Base-by-base conservation (phyloP, 352 stramenopile genomes). In the Phytopythium montanum region DNA sequence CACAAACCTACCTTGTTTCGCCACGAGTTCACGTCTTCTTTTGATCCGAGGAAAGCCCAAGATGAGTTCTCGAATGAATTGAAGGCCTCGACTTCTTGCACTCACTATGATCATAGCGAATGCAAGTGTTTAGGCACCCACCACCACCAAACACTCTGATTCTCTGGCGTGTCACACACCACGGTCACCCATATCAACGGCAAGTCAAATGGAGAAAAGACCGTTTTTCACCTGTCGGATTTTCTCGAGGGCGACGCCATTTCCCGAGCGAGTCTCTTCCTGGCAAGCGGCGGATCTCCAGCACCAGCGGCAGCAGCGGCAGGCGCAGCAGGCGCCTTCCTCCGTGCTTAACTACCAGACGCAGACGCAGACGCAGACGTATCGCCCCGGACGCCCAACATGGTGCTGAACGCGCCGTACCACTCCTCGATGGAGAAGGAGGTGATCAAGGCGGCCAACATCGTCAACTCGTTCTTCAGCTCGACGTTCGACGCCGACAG, bases 351-450 rank as follows among this genome's bases (percentile, higher is more conserved):
- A n/a, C n/a, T n/a, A n/a, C n/a, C n/a, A 36, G 31, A 36, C 31
- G 31, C 31, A 36, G 31, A 36, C 31, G 1, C 48, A 39, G 5
- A 21, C 23, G 23, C 23, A 10, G 19, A 49, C 18, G 23, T 6
- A 1, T 28, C 46, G 26, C 23, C 45, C 28, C 21, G n/a, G n/a
- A n/a, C 12, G 25, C 46, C 46, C 51, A 53, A 41, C 57, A 95
- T 95, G 85, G 78, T 80, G 64, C 72, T 95, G 49, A 89, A 95
- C 75, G 82, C 87, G 70, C 86, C 86, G 42, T 94, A 92, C 63
- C 76, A 83, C 70, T 94, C 86, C 36, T 88, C 75, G 16, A 95
- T 95, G 86, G 84, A 92, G 62, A 94, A 94, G 72, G 86, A 95
- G 71, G 62, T 94, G 52, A 61, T 71, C 51, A 95, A 95, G 65